Evolutionary conservation across 805 yeast species (phyloP).

Genomic region (Metschnikowia similis): DNA sequence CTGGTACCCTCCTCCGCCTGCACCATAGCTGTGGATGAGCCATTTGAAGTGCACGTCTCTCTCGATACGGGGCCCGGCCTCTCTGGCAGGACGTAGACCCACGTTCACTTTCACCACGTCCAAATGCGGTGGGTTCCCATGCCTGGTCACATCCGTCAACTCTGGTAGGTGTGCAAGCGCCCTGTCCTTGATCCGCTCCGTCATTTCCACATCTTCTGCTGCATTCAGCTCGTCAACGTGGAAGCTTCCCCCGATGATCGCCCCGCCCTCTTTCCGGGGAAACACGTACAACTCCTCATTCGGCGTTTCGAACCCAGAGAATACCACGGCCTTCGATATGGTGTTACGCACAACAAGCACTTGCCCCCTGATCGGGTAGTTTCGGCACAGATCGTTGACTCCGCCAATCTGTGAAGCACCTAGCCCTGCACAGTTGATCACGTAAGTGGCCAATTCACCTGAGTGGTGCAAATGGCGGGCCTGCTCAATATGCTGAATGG

Average conservation of each 20-base stretch:
- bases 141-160: constrained; percentile 23
- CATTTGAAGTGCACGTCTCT: constrained; percentile 23
- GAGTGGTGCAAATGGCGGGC: constrained; percentile 27
- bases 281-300: constrained; percentile 53
- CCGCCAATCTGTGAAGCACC: constrained; percentile 43
- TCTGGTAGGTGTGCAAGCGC: constrained; percentile 43
- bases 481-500: constrained; percentile 43
- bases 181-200: constrained; percentile 43
- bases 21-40: constrained; percentile 65
- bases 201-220: constrained; percentile 37
- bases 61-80: constrained; percentile 34
- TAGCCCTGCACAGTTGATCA: constrained; percentile 58
- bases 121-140: constrained; percentile 24
- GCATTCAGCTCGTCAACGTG: constrained; percentile 12
- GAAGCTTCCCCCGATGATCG: constrained; percentile 57
- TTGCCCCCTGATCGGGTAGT: constrained; percentile 59
- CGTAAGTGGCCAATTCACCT: constrained; percentile 37
- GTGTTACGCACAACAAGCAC: constrained; percentile 49
- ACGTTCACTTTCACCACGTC: constrained; percentile 31
- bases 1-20: constrained; percentile 43
- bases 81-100: constrained; percentile 39
- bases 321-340: constrained; percentile 26
- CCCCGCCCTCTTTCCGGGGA: constrained; percentile 65
- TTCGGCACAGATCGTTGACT: constrained; percentile 36
- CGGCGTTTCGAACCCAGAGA: constrained; percentile 28